Evolutionary conservation across 163 green algal species (phyloP).

Genomic region (Picocystis sp.): DNA sequence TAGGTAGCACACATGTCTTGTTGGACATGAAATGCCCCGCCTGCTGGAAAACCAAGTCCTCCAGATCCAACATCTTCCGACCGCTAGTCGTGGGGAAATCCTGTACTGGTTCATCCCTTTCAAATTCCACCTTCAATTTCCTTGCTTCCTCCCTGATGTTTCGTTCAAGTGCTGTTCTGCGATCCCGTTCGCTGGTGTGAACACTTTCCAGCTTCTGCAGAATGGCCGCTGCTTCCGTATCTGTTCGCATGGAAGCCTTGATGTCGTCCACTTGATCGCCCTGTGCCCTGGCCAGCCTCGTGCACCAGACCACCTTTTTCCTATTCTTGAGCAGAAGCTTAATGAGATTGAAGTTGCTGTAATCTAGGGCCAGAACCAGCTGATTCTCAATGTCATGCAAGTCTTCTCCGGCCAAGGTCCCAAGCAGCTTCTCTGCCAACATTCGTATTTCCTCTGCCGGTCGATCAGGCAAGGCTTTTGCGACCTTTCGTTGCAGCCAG

Average conservation of each 20-base stretch:
- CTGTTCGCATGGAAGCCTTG: constrained; percentile 63
- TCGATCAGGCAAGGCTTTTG: constrained; percentile 52
- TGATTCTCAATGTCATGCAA: constrained; percentile 61
- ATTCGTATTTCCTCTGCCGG: constrained; percentile 39
- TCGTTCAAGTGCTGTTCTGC: constrained; percentile 66
- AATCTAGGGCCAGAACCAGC: constrained; percentile 78
- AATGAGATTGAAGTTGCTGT: constrained; percentile 90
- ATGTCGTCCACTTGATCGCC: constrained; percentile 35
- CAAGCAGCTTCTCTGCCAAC: constrained; percentile 59
- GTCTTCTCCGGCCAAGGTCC: constrained; percentile 33
- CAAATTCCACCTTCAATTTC: constrained; percentile 24
- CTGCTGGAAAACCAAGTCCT: constrained; percentile 58
- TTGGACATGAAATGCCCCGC: constrained; percentile 77
- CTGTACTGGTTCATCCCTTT: background rate
- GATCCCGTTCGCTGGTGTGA: constrained; percentile 63
- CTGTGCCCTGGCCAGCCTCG: constrained; percentile 57
- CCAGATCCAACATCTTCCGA: constrained; percentile 56
- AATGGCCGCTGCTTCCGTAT: constrained; percentile 38
- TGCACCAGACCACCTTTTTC: constrained; percentile 88
- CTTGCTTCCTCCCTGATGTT: constrained; percentile 77
- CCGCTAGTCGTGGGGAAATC: background rate
- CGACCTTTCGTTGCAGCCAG: constrained; percentile 89
- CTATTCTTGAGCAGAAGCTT: constrained; percentile 83
- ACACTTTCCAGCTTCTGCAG: constrained; percentile 65
- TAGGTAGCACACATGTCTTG: constrained; percentile 65